Evolutionary conservation across 2,329 filamentous ascomycete species (phyloP).

Genomic region (Colletotrichum noveboracense): DNA sequence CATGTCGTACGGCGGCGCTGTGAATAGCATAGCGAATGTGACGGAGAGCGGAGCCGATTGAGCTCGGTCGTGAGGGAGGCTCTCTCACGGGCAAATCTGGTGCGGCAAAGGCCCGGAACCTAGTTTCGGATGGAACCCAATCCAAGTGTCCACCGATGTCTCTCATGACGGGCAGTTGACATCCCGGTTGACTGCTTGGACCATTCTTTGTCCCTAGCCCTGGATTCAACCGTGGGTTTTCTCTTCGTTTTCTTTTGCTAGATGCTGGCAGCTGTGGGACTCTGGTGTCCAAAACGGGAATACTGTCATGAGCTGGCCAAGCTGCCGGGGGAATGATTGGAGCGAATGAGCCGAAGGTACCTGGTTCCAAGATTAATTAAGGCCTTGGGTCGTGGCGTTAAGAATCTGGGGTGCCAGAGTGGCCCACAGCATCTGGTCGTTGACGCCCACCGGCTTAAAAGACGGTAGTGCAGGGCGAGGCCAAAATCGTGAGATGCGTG

Average conservation of each 20-base stretch:
- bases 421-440: neutral
- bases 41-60: neutral
- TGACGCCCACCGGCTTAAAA: neutral
- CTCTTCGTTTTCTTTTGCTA: neutral
- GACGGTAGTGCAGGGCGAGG: neutral
- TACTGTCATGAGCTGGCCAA: neutral
- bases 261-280: neutral
- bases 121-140: neutral
- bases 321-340: neutral
- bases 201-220: neutral
- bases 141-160: neutral
- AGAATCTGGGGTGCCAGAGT: slow-evolving; percentile 14
- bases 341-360: neutral
- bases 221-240: neutral
- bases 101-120: neutral
- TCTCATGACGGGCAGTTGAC: neutral
- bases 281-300: neutral
- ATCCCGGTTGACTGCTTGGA: neutral
- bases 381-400: slow-evolving; percentile 13
- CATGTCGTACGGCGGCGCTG: neutral
- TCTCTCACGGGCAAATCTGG: neutral
- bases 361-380: slow-evolving; percentile 7
- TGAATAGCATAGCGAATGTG: neutral
- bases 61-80: neutral
- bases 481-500: neutral